These are phyloP conservation scores for Cyberlindnera amylophila DNA, from an alignment of 805 yeast species.

Conservation along the genomic window DNA sequence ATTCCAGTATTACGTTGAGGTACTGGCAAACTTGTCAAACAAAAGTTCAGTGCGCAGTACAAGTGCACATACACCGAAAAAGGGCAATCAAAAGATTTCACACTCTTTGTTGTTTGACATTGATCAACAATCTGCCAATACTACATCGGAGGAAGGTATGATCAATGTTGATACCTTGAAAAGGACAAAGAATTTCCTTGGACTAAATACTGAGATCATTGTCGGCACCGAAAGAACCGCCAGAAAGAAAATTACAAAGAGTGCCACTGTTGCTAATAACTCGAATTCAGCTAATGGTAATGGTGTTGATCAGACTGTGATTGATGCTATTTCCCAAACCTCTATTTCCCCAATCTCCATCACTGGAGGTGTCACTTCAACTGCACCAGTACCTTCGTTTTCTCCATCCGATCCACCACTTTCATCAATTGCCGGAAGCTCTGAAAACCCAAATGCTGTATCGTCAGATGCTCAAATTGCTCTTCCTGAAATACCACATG, in stretches of 20 bases:
- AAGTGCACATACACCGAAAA: constrained; percentile 26
- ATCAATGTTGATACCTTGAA: constrained; percentile 79
- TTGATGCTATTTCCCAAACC: constrained; percentile 20
- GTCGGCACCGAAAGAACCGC: constrained; percentile 67
- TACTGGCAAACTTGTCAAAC: constrained; percentile 73
- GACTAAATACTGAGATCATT: constrained; percentile 74
- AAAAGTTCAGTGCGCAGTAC: constrained; percentile 35
- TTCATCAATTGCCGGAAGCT: background rate
- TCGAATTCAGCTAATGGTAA: background rate
- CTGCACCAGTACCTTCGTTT: background rate
- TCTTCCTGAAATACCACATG: constrained; percentile 8
- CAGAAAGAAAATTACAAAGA: constrained; percentile 10
- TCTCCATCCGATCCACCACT: no score
- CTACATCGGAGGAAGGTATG: constrained; percentile 34
- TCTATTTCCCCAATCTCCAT: constrained; percentile 28
- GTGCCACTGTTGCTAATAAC: constrained; percentile 7
- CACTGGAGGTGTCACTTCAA: constrained; percentile 3
- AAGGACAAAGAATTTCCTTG: constrained; percentile 70
- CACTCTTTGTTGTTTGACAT: constrained; percentile 25
- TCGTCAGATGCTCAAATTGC: constrained; percentile 13
- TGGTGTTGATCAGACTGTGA: constrained; percentile 1
- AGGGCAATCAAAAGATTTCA: constrained; percentile 16
- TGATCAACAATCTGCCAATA: constrained; percentile 24
- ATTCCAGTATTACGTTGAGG: constrained; percentile 83
- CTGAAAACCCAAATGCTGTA: background rate